phyloP scores from a whole-genome alignment of 1,284 basidiomycete genomes.

The Trichosporon coremiiforme region DNA sequence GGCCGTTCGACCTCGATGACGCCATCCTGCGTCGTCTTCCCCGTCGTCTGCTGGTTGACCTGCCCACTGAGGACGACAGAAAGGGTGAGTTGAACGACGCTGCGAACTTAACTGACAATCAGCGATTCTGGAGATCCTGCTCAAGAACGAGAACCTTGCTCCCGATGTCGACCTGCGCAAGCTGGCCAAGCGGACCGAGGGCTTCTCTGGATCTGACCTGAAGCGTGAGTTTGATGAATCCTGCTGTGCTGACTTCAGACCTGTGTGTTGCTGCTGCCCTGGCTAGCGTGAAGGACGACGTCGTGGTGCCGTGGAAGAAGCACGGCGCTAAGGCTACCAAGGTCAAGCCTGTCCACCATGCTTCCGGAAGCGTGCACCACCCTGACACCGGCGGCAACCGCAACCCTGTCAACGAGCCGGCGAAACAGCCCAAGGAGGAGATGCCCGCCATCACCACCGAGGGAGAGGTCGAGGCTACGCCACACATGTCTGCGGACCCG shows the following conservation, averaged over 20 bases:
- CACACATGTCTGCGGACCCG: constrained; percentile 3
- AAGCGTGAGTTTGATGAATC: constrained; percentile 68
- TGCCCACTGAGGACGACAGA: constrained; percentile 78
- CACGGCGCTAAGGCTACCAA: constrained; percentile 26
- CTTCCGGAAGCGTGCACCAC: constrained; percentile 6
- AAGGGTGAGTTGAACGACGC: constrained; percentile 63
- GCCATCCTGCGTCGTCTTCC: constrained; percentile 76
- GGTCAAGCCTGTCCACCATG: constrained; percentile 17
- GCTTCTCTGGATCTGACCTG: constrained; percentile 89
- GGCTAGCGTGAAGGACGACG: constrained; percentile 80
- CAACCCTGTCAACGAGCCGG: constrained; percentile 15
- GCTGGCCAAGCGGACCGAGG: constrained; percentile 74
- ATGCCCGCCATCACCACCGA: constrained; percentile 14
- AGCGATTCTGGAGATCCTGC: constrained; percentile 82
- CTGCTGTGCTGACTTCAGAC: constrained; percentile 60
- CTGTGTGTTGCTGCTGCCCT: constrained; percentile 84
- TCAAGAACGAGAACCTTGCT: constrained; percentile 73
- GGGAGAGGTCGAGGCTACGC: background rate
- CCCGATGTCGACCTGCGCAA: constrained; percentile 67
- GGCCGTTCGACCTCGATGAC: constrained; percentile 59
- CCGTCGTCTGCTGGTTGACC: constrained; percentile 76
- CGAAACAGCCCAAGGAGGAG: constrained; percentile 16
- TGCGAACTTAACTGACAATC: constrained; percentile 14
- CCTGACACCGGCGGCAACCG: constrained; percentile 12
- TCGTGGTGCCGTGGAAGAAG: constrained; percentile 71